Evolutionary conservation across 371 early-diverging fungal genomes (phyloP).

Genomic region (Zychaea mexicana): DNA sequence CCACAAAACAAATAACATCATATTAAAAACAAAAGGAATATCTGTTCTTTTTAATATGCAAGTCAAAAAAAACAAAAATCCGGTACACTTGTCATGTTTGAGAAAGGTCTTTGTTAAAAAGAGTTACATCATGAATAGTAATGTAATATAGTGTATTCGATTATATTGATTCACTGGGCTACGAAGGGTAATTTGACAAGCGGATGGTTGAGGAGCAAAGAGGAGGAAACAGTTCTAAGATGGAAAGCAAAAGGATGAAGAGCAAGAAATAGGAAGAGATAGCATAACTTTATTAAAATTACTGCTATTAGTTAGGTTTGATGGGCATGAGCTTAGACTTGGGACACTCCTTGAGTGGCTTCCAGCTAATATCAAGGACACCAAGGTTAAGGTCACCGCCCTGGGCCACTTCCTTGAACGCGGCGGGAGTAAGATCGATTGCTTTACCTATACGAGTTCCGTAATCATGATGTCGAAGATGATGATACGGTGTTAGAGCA

Average conservation of each 20-base stretch:
- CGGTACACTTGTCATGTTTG: too few species aligned
- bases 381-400: constrained; percentile 36
- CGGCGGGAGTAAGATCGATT: constrained; percentile 50
- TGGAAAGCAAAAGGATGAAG: too few species aligned
- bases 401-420: constrained; percentile 43
- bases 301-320: background rate
- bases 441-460: constrained; percentile 19
- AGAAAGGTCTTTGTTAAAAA: background rate
- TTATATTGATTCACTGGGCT: too few species aligned
- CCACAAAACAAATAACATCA: background rate
- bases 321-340: constrained; percentile 23
- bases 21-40: too few species aligned
- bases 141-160: too few species aligned
- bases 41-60: too few species aligned
- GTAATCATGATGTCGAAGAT: background rate
- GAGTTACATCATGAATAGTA: too few species aligned
- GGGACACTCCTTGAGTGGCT: constrained; percentile 31
- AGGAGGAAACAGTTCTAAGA: too few species aligned
- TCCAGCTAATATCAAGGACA: constrained; percentile 51
- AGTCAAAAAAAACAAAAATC: too few species aligned
- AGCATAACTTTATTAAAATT: background rate
- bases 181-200: too few species aligned
- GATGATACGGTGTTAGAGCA: background rate
- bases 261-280: too few species aligned
- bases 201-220: too few species aligned